A percentile compares a stretch with the other conserved stretches of the same genome.
These are phyloP conservation scores for Gastrolobium villosum DNA, from an alignment of 306 rosid genomes.

Conservation along the genomic window DNA sequence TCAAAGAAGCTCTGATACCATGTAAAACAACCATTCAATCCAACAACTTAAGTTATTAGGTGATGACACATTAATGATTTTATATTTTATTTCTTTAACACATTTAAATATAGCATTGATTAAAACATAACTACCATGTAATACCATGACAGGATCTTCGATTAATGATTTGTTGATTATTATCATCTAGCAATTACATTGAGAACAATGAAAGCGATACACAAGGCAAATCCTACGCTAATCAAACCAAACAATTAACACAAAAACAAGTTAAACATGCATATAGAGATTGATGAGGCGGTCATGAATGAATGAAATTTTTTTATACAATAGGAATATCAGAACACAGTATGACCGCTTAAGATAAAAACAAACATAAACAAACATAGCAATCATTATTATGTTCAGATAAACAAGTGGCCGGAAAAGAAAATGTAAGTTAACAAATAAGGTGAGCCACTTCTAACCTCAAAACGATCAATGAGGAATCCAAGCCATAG, in stretches of 20 bases:
- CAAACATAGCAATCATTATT: neutral
- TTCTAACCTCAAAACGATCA: constrained; percentile 97
- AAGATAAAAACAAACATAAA: constrained; percentile 20
- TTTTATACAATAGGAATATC: constrained; percentile 5
- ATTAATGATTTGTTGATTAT: constrained; percentile 14
- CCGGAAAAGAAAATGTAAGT: constrained; percentile 23
- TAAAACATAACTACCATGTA: constrained; percentile 1
- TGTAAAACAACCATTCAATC: too few relatives aligned
- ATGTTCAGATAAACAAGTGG: constrained; percentile 19
- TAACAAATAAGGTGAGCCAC: constrained; percentile 44
- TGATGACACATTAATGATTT: too few relatives aligned
- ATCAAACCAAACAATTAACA: constrained; percentile 34
- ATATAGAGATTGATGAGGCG: neutral
- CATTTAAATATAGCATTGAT: constrained; percentile 28
- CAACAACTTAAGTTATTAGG: too few relatives aligned
- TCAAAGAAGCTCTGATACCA: too few relatives aligned
- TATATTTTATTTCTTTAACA: neutral
- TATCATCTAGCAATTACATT: constrained; percentile 1
- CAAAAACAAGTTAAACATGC: neutral
- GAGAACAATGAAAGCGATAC: constrained; percentile 24
- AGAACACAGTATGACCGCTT: constrained; percentile 24
- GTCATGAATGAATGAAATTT: neutral
- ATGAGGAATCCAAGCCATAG: constrained; percentile 98
- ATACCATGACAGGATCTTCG: constrained; percentile 6
- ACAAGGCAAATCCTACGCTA: constrained; percentile 26